These are phyloP conservation scores for Cytospora schulzeri DNA, from an alignment of 2,329 filamentous ascomycete genomes.

Conservation along the genomic window DNA sequence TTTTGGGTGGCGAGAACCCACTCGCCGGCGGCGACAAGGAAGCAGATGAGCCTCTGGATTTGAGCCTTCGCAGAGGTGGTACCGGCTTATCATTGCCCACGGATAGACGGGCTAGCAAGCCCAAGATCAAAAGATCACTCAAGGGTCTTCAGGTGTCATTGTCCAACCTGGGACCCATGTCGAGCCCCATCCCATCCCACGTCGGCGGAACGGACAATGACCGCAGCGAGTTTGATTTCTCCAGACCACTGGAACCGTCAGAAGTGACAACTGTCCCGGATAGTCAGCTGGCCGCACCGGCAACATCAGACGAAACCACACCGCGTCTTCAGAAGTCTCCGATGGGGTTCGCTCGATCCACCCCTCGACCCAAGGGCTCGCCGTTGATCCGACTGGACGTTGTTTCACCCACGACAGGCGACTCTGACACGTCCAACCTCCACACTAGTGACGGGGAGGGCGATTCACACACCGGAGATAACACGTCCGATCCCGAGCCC, in stretches of 20 bases:
- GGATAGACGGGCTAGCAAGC: conserved; percentile 24
- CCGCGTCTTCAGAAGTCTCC: conserved; percentile 8
- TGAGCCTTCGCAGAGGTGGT: conserved; percentile 28
- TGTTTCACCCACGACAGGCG: conserved; percentile 26
- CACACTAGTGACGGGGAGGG: conserved; percentile 27
- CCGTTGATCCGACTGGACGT: conserved; percentile 21
- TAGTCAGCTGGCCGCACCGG: not conserved
- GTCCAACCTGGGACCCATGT: conserved; percentile 19
- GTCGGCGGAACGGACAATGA: conserved; percentile 7
- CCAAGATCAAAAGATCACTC: conserved; percentile 31
- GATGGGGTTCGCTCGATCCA: conserved; percentile 14
- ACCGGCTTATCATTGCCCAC: conserved; percentile 2
- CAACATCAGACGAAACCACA: not conserved
- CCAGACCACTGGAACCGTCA: conserved; percentile 27
- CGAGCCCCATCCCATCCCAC: conserved; percentile 21
- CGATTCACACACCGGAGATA: conserved; percentile 26
- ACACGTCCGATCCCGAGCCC: conserved; percentile 25
- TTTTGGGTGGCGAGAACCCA: conserved; percentile 41
- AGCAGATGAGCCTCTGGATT: conserved; percentile 33
- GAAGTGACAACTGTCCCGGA: not conserved
- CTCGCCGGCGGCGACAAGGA: conserved; percentile 40
- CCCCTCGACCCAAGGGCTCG: conserved; percentile 13
- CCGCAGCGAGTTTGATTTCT: conserved; percentile 30
- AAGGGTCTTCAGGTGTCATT: conserved; percentile 31
- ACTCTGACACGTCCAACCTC: conserved; percentile 20